These are phyloP conservation scores for Elsinoe australis DNA, from an alignment of 2,329 filamentous ascomycete genomes.

Conservation along the genomic window DNA sequence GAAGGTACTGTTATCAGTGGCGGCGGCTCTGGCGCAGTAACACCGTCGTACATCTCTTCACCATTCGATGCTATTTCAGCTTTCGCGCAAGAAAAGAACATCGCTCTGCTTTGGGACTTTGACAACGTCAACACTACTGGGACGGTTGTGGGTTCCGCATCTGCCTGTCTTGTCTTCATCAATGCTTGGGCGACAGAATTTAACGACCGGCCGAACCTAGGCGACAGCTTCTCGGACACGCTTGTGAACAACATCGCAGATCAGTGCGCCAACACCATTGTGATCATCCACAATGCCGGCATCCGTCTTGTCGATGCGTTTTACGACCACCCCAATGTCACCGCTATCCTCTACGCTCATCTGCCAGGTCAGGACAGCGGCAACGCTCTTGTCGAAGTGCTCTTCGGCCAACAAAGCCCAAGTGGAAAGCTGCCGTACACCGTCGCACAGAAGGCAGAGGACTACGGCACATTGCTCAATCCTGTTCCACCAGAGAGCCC, in stretches of 20 bases:
- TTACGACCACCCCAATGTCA: constrained; percentile 53
- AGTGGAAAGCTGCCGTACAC: constrained; percentile 84
- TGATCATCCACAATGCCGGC: constrained; percentile 76
- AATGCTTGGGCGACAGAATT: constrained; percentile 43
- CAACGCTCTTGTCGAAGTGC: constrained; percentile 67
- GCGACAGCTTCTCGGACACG: constrained; percentile 36
- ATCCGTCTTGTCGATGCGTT: constrained; percentile 67
- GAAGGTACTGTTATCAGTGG: constrained; percentile 41
- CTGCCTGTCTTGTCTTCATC: constrained; percentile 41
- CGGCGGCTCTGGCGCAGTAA: constrained; percentile 41
- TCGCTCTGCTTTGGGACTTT: constrained; percentile 23
- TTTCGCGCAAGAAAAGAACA: constrained; percentile 22
- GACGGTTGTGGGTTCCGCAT: constrained; percentile 18
- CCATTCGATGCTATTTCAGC: constrained; percentile 27
- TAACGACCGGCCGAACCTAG: constrained; percentile 39
- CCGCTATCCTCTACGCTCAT: constrained; percentile 74
- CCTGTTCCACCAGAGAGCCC: constrained; percentile 21
- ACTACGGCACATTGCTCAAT: constrained; percentile 47
- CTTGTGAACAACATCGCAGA: constrained; percentile 70
- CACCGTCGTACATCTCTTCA: constrained; percentile 29
- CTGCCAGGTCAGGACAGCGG: constrained; percentile 82
- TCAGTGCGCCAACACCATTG: constrained; percentile 73
- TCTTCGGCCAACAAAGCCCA: constrained; percentile 70
- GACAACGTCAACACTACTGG: constrained; percentile 29
- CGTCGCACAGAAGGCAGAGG: constrained; percentile 62